phyloP scores from a whole-genome alignment of 345 rosid species.

The Anastatica hierochuntica region DNA sequence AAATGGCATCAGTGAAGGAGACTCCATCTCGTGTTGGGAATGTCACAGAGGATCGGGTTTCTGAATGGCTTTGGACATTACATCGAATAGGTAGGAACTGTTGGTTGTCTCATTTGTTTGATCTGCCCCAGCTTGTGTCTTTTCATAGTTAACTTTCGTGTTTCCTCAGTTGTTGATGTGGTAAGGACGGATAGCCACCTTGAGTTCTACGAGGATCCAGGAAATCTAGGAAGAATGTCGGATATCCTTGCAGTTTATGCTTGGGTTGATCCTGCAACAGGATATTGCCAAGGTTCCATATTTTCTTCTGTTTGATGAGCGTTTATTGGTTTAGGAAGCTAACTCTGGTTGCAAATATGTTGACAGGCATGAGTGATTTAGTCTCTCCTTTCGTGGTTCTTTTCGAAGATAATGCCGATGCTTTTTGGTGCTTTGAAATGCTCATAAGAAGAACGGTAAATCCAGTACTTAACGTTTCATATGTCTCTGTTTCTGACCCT shows the following conservation, averaged over 20 bases:
- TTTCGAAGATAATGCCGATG: constrained; percentile 88
- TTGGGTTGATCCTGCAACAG: constrained; percentile 93
- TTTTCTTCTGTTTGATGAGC: background rate
- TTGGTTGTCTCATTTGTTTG: background rate
- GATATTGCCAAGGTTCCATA: constrained; percentile 84
- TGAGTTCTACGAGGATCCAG: constrained; percentile 75
- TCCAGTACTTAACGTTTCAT: background rate
- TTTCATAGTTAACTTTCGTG: constrained; percentile 3
- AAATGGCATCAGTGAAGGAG: constrained; percentile 38
- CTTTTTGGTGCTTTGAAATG: constrained; percentile 99
- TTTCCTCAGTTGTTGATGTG: constrained; percentile 72
- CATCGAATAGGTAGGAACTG: constrained; percentile 67
- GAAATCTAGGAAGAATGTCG: constrained; percentile 83
- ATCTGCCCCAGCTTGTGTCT: background rate
- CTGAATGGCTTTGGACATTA: constrained; percentile 97
- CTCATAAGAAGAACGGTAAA: constrained; percentile 90
- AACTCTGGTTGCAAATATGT: constrained; percentile 11
- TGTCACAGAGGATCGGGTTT: constrained; percentile 44
- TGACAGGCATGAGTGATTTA: constrained; percentile 89
- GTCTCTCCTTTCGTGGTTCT: constrained; percentile 87
- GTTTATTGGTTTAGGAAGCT: constrained; percentile 5
- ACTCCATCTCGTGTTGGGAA: constrained; percentile 30
- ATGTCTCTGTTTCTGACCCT: background rate
- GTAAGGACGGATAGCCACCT: constrained; percentile 93
- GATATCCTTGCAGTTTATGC: constrained; percentile 96